Evolutionary conservation across 1,284 basidiomycete genomes (phyloP), one percentile per base, ranked within the genome.

Genomic region (Fistulinella cinereoalba): DNA sequence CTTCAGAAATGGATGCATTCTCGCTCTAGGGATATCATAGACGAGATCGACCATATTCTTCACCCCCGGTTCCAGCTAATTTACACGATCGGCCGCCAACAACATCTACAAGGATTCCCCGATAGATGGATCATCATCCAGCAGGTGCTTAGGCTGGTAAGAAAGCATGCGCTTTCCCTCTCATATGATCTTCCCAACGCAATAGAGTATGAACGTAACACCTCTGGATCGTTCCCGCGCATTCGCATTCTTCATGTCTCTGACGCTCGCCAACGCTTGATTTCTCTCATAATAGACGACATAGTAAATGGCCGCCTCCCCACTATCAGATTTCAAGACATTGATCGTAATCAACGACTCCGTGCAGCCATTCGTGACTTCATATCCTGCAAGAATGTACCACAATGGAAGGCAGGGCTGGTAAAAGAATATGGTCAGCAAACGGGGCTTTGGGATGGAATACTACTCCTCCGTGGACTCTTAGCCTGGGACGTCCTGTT

Each of bases 91-190:
- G 74, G 73, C 13, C 42, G 57, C 2, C 74, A 74, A 37, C 53
- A 51, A 24, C 57, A 67, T 5, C 45, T 77, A n/a, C 71, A 79
- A 32, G 67, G 68, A 25, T 64, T 66, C 29, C 73, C 75, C 0
- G 61, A 74, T 46, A 71, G 77, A 33, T 80, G 79, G 79, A 56
- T 48, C 0, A 71, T 61, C 0, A 64, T 65, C 1, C 72, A 78
- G 49, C 60, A 74, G 12, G 42, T 77, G 4, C 57, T 78, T 9
- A 18, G 33, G 6, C 43, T 62, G 1, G 53, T 61, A 1, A 53
- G 43, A 9, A 47, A 43, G 1, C 50, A 57, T 41, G 51, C 56
- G 1, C 2, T 19, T 5, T 43, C 31, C 10, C 37, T 59, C 12
- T 38, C 37, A 38, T 3, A 7, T 11, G 24, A n/a, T 27, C 22